Evolutionary conservation across 805 yeast genomes (phyloP).

Genomic region (Isabelozyma heimii): DNA sequence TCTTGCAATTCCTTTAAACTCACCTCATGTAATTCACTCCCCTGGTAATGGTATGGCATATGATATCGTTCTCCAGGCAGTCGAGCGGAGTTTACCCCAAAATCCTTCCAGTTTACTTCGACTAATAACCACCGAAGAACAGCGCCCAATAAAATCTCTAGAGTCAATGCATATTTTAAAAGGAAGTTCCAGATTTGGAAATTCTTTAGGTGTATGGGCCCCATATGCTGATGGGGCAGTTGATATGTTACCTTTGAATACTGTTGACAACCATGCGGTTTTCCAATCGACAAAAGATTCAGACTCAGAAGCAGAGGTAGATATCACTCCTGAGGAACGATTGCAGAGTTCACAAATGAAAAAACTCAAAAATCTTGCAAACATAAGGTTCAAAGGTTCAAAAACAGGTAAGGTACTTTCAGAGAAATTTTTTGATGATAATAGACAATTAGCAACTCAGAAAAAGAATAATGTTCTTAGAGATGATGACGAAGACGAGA

Average conservation of each 20-base stretch:
- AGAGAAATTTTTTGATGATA: conserved; percentile 38
- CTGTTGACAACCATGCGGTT: conserved; percentile 39
- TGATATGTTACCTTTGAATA: conserved; percentile 63
- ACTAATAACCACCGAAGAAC: conserved; percentile 36
- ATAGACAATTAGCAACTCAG: conserved; percentile 5
- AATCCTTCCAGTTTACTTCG: conserved; percentile 40
- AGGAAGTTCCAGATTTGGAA: conserved; percentile 61
- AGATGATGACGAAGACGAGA: conserved; percentile 15
- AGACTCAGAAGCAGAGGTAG: background rate
- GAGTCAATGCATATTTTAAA: conserved; percentile 55
- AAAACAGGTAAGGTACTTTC: conserved; percentile 32
- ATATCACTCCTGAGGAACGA: conserved; percentile 10
- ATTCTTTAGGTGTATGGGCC: conserved; percentile 69
- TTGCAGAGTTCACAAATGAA: conserved; percentile 5
- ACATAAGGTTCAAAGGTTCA: conserved; percentile 62
- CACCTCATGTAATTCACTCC: conserved; percentile 65
- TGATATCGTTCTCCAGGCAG: conserved; percentile 56
- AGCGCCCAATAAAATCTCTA: conserved; percentile 41
- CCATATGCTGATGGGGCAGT: conserved; percentile 67
- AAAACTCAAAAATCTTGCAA: conserved; percentile 42
- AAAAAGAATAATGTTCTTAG: conserved; percentile 1
- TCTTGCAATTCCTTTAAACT: conserved; percentile 62
- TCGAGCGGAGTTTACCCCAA: conserved; percentile 51
- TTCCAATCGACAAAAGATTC: conserved; percentile 11
- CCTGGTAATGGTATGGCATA: conserved; percentile 41